phyloP scores from a whole-genome alignment of 2,329 filamentous ascomycete genomes.

The Beauveria caledonica region DNA sequence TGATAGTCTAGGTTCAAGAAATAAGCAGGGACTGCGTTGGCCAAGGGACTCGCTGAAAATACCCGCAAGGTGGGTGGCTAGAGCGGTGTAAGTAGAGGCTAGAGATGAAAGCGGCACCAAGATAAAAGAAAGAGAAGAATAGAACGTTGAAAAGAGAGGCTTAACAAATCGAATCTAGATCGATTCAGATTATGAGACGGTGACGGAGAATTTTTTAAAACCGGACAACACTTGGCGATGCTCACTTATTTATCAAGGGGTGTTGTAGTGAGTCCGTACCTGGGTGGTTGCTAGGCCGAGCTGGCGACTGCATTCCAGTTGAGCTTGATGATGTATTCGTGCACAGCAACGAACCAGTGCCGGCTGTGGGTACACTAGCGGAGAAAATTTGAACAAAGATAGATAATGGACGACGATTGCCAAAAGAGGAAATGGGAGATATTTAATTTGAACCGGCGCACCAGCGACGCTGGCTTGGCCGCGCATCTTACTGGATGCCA shows the following conservation, averaged over 20 bases:
- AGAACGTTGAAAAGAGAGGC: neutral
- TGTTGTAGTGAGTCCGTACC: neutral
- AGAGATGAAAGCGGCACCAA: neutral
- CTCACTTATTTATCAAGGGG: conserved; percentile 16
- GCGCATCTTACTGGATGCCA: neutral
- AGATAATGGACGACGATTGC: neutral
- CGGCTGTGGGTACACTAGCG: neutral
- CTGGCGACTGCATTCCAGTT: conserved; percentile 28
- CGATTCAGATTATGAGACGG: neutral
- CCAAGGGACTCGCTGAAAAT: neutral
- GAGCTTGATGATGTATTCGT: neutral
- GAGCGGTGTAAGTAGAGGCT: neutral
- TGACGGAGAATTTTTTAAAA: neutral
- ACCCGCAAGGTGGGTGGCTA: too few species aligned
- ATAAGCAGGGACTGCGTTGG: neutral
- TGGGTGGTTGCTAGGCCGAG: conserved; percentile 15
- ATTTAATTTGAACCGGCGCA: neutral
- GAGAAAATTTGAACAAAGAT: neutral
- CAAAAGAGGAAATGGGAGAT: neutral
- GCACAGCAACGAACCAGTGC: neutral
- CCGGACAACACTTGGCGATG: neutral
- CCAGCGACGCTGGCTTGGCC: neutral
- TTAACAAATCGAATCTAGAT: neutral
- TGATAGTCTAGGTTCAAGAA: conserved; percentile 13
- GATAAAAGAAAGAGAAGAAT: neutral